These are phyloP conservation scores for Linum trigynum DNA, from an alignment of 345 rosid genomes.

Conservation along the genomic window DNA sequence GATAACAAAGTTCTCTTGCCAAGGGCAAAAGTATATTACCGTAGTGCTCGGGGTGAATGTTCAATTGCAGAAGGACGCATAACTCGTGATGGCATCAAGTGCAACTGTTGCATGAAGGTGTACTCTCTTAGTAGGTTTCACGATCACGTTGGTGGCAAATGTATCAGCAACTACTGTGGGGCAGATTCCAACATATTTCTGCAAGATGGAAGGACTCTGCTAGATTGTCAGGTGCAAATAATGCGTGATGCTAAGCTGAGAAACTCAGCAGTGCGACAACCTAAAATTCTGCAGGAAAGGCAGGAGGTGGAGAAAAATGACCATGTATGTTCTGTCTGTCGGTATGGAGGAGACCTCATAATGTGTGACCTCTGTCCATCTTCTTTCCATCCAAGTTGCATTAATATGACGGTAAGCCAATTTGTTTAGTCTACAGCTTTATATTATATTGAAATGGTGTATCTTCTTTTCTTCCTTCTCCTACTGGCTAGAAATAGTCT, in stretches of 20 bases:
- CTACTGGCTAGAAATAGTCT: background rate
- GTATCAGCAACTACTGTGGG: conserved; percentile 24
- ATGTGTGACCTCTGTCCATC: conserved; percentile 82
- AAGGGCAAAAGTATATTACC: conserved; percentile 44
- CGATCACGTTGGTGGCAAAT: conserved; percentile 32
- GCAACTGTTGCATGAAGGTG: conserved; percentile 51
- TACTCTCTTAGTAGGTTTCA: conserved; percentile 41
- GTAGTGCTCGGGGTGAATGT: conserved; percentile 17
- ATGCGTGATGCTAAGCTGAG: conserved; percentile 16
- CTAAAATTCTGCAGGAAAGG: conserved; percentile 21
- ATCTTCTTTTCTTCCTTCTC: background rate
- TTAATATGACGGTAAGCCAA: conserved; percentile 38
- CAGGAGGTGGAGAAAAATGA: conserved; percentile 42
- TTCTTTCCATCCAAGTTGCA: conserved; percentile 65
- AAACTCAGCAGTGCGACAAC: conserved; percentile 14
- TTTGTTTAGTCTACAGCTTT: background rate
- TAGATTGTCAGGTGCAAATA: conserved; percentile 45
- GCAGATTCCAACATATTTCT: conserved; percentile 53
- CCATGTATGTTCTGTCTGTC: conserved; percentile 60
- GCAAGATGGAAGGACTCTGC: conserved; percentile 71
- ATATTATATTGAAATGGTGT: background rate
- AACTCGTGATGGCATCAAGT: conserved; percentile 58
- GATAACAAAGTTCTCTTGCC: conserved; percentile 50
- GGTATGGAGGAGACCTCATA: conserved; percentile 63
- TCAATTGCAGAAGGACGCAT: conserved; percentile 42